phyloP scores from a whole-genome alignment of 768 basidiomycete genomes.

The Pluteus cervinus region DNA sequence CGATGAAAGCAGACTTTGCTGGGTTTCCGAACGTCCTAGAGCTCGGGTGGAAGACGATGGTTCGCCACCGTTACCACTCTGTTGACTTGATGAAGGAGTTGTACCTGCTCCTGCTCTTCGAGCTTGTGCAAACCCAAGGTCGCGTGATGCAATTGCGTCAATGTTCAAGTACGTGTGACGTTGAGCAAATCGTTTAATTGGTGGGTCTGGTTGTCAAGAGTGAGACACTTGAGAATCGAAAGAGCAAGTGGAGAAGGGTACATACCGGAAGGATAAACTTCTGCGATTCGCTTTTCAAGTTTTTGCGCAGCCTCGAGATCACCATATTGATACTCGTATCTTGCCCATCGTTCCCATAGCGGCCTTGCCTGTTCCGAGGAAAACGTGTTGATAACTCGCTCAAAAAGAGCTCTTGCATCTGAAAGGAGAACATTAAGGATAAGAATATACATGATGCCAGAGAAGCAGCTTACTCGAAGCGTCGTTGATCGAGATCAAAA shows the following conservation, averaged over 20 bases:
- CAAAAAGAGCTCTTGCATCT: constrained; percentile 97
- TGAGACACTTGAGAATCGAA: background rate
- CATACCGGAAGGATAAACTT: constrained; percentile 81
- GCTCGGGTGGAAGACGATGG: constrained; percentile 2
- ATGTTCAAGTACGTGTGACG: constrained; percentile 76
- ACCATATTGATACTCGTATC: constrained; percentile 94
- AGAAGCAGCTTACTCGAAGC: constrained; percentile 67
- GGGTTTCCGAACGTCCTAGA: constrained; percentile 29
- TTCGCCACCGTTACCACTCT: background rate
- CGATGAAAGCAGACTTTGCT: constrained; percentile 18
- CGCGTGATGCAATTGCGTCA: constrained; percentile 84
- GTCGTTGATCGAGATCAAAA: constrained; percentile 92
- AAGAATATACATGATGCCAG: constrained; percentile 3
- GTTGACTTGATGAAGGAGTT: constrained; percentile 2
- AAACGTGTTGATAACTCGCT: constrained; percentile 78
- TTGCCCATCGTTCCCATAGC: constrained; percentile 94
- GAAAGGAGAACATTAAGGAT: constrained; percentile 7
- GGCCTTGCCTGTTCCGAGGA: constrained; percentile 72
- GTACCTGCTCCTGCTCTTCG: constrained; percentile 23
- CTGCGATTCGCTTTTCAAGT: constrained; percentile 83
- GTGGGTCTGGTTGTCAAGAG: constrained; percentile 51
- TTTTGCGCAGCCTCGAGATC: constrained; percentile 84
- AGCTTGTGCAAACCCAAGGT: constrained; percentile 74
- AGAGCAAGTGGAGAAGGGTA: constrained; percentile 8
- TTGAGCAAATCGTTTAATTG: constrained; percentile 88